These are phyloP conservation scores for Colletotrichum magnum DNA, from an alignment of 2,329 filamentous ascomycete genomes.

Conservation along the genomic window DNA sequence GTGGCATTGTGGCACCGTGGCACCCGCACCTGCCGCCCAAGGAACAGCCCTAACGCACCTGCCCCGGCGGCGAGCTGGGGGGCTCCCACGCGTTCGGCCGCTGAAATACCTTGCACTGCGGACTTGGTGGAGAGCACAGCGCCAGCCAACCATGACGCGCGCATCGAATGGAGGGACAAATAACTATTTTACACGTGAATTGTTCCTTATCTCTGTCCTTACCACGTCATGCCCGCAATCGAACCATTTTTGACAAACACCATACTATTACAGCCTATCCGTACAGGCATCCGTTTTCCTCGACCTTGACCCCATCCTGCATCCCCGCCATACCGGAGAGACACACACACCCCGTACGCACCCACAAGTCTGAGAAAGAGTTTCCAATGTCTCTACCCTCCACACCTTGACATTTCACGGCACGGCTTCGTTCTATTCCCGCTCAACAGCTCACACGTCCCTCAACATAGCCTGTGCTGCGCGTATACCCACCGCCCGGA, in stretches of 20 bases:
- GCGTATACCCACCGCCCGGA: conserved; percentile 5
- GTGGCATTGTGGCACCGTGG: neutral
- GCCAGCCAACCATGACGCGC: neutral
- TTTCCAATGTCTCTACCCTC: neutral
- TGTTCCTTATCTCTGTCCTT: conserved; percentile 32
- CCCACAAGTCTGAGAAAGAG: neutral
- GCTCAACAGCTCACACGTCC: neutral
- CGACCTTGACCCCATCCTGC: neutral
- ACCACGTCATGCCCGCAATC: conserved; percentile 35
- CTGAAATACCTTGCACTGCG: neutral
- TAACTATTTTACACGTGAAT: conserved; percentile 39
- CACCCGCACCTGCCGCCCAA: too few species aligned
- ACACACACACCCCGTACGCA: neutral
- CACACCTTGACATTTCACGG: neutral
- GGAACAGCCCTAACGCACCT: conserved; percentile 12
- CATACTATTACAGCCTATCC: neutral
- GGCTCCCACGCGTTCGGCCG: conserved; percentile 34
- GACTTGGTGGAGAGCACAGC: neutral
- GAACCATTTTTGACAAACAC: conserved; percentile 22
- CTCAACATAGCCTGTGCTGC: conserved; percentile 3
- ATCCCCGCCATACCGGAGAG: neutral
- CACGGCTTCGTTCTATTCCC: too few species aligned
- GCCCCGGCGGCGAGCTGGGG: neutral
- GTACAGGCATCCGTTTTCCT: neutral
- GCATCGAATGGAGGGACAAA: conserved; percentile 30